Conservation (phyloP, 495 filamentous ascomycete genomes). For the Annulohypoxylon stygium region DNA sequence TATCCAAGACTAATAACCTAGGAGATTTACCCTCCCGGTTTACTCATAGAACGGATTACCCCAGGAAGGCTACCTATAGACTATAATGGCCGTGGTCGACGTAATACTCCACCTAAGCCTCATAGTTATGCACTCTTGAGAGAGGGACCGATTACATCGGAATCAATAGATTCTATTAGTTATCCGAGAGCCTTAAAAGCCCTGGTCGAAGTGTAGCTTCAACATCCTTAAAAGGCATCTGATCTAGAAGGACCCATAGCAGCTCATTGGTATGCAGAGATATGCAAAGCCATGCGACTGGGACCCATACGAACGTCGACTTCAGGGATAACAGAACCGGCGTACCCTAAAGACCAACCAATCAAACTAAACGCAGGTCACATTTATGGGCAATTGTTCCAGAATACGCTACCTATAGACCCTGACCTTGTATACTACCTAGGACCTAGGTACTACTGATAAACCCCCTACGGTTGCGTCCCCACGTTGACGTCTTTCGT, state of each 20-base stretch:
- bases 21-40: not conserved
- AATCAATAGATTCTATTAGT: conserved; percentile 23
- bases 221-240: conserved; percentile 35
- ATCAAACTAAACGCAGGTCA: conserved; percentile 23
- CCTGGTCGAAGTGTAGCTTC: conserved; percentile 21
- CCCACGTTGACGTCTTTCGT: conserved; percentile 31
- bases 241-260: conserved; percentile 24
- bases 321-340: conserved; percentile 32
- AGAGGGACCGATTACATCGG: conserved; percentile 29
- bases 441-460: conserved; percentile 16
- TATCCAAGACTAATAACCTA: not conserved
- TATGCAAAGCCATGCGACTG: conserved; percentile 20
- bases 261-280: not conserved
- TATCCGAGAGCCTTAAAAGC: not conserved
- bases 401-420: conserved; percentile 21
- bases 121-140: not conserved
- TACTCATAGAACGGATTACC: not conserved
- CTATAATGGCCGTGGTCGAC: not conserved
- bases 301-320: conserved; percentile 8
- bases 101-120: conserved; percentile 2
- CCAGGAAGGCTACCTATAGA: not conserved
- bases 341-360: conserved; percentile 25
- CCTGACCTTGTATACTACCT: conserved; percentile 12
- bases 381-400: conserved; percentile 30
- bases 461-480: conserved; percentile 19